Evolutionary conservation across 495 filamentous ascomycete species (phyloP), one percentile per base, ranked within the genome.

Genomic region (Penicillium pulvis): DNA sequence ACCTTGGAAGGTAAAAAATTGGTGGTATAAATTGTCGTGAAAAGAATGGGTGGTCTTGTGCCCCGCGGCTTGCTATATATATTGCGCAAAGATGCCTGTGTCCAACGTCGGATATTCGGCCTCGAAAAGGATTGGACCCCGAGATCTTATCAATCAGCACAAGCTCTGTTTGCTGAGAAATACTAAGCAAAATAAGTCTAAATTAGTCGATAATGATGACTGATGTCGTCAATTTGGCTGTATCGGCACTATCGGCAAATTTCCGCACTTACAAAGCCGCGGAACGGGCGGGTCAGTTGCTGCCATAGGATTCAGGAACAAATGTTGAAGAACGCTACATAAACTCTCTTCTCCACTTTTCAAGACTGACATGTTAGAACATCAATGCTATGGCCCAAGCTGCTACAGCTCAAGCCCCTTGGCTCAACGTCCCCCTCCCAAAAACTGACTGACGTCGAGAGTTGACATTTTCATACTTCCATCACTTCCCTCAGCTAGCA

Each of bases 251-350:
- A 28, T 28, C 28, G 28, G 28, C 4, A 28, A 19, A 30, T 50
- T 74, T 74, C 69, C 69, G 71, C 67, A 45, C 59, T 72, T 59
- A 72, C 71, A 63, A 71, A 75, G 50, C 41, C n/a, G 70, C 65
- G 70, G 68, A 71, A 72, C 61, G 11, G 19, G 14, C 46, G 23
- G 46, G 46, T 30, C 12, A 9, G 9, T 28, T 20, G 17, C 3
- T 23, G 19, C 23, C n/a, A n/a, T 23, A 28, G 28, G 28, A 28
- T 5, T 28, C 4, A 28, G 28, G 28, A 28, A 28, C 4, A 28
- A 28, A 28, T 28, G 3, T 4, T 28, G 28, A 28, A 28, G 4
- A 7, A 28, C 28, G 28, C 28, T 28, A 28, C 20, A 7, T 28
- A 7, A 28, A 28, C 4, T 28, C 3, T 7, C 28, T 28, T 28